These are phyloP conservation scores for Tieghemiomyces parasiticus DNA, from an alignment of 192 early-diverging fungal species.

Conservation along the genomic window DNA sequence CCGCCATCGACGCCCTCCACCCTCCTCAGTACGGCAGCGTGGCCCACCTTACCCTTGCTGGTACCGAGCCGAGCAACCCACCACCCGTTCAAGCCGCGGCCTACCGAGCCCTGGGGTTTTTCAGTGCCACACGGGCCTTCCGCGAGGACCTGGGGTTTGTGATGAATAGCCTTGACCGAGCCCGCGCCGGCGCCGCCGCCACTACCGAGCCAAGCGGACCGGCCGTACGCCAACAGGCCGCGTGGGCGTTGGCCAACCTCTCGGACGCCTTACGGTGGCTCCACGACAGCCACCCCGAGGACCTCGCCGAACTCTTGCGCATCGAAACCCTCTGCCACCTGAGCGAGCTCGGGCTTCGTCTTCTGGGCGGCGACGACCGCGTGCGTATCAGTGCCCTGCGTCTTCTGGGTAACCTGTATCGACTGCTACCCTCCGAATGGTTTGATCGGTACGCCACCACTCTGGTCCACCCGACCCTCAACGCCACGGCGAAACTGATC, in stretches of 20 bases:
- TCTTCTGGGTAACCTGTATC: neutral
- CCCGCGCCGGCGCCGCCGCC: no score
- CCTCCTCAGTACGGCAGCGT: neutral
- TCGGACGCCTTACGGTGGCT: neutral
- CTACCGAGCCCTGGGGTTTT: neutral
- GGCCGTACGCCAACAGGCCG: neutral
- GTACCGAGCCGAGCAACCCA: neutral
- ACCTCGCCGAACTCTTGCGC: neutral
- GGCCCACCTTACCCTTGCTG: neutral
- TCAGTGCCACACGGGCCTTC: neutral
- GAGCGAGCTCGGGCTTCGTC: neutral
- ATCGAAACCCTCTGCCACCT: neutral
- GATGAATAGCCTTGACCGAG: neutral
- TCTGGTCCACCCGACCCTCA: neutral
- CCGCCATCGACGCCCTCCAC: neutral
- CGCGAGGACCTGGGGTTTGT: neutral
- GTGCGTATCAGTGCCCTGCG: neutral
- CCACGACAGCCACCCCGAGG: neutral
- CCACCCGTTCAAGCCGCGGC: neutral
- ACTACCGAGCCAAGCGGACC: neutral
- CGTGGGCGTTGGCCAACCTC: neutral
- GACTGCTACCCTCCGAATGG: neutral
- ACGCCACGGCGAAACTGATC: neutral
- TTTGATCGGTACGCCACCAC: neutral
- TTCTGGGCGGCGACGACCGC: neutral